Conservation (phyloP, 2,329 filamentous ascomycete genomes). For the Clonostachys solani region DNA sequence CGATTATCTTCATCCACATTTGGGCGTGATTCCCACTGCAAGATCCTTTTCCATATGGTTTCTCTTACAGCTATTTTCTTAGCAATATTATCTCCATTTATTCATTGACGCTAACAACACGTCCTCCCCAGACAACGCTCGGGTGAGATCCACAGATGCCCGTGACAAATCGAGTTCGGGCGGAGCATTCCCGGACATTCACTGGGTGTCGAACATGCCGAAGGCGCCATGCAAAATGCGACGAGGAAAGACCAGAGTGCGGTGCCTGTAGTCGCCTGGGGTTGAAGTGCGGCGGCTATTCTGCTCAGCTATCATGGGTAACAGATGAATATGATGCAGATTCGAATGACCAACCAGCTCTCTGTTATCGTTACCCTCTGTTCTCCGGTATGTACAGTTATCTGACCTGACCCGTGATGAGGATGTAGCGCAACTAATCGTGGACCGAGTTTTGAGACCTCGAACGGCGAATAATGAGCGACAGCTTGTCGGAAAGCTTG, state of each 20-base stretch:
- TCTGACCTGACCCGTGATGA: no score
- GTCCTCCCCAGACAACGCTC: no score
- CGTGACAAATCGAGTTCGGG: no score
- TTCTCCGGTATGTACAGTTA: no score
- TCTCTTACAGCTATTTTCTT: no score
- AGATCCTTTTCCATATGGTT: no score
- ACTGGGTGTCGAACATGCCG: slow-evolving; percentile 26
- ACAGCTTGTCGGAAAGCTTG: neutral
- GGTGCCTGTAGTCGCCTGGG: slow-evolving; percentile 25
- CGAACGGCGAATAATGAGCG: neutral
- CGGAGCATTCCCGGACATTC: slow-evolving; percentile 12
- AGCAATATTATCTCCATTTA: no score
- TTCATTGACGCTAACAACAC: no score
- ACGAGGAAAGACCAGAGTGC: slow-evolving; percentile 33
- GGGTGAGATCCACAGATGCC: no score
- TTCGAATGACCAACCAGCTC: slow-evolving; percentile 9
- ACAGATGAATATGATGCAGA: slow-evolving; percentile 24
- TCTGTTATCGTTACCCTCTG: no score
- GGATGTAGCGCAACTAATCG: slow-evolving; percentile 25
- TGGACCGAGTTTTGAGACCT: slow-evolving; percentile 19
- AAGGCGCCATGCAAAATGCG: slow-evolving; percentile 38
- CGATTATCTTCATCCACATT: no score
- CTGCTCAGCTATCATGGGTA: slow-evolving; percentile 24
- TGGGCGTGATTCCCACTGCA: no score
- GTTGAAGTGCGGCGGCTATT: slow-evolving; percentile 31